phyloP scores from a whole-genome alignment of 2,329 filamentous ascomycete species.

The Dryadomyces quercus-mongolicae region DNA sequence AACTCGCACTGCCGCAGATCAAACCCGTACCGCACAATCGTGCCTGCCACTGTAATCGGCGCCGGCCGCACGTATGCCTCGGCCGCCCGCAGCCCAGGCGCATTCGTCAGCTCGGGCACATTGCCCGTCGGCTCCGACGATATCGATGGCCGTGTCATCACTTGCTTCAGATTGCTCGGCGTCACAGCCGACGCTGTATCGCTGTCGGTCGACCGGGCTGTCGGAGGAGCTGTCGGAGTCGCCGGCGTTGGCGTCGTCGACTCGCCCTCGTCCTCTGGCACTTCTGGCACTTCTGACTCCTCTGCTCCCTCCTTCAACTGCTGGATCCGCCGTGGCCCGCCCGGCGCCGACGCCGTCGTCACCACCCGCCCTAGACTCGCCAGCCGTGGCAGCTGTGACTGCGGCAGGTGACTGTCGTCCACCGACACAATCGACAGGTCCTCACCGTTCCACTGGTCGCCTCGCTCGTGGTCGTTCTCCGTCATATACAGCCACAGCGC shows the following conservation, averaged over 20 bases:
- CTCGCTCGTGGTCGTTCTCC: constrained; percentile 77
- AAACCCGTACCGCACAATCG: constrained; percentile 61
- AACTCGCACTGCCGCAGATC: constrained; percentile 72
- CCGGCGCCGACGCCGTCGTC: constrained; percentile 14
- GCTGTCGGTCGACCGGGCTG: constrained; percentile 17
- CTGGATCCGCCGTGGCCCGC: constrained; percentile 13
- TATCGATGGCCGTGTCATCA: constrained; percentile 56
- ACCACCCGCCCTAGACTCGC: constrained; percentile 28
- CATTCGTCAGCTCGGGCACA: constrained; percentile 37
- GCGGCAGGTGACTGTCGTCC: constrained; percentile 59
- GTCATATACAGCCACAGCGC: constrained; percentile 80
- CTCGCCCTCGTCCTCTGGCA: not conserved
- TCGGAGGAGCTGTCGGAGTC: constrained; percentile 13
- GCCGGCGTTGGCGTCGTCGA: not conserved
- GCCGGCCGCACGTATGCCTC: constrained; percentile 87
- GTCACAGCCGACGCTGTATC: constrained; percentile 42
- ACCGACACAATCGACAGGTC: constrained; percentile 81
- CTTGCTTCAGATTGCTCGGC: constrained; percentile 63
- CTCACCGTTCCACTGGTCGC: constrained; percentile 96
- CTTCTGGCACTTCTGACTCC: not conserved
- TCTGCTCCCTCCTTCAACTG: not conserved
- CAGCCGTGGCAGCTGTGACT: constrained; percentile 37
- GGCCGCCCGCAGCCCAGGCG: constrained; percentile 72
- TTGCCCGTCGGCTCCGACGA: constrained; percentile 39
- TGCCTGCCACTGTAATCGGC: constrained; percentile 63